A percentile compares a stretch with the other conserved stretches of the same genome.
phyloP scores from a whole-genome alignment of 768 basidiomycete genomes.

The Rhizopogon roseolus region DNA sequence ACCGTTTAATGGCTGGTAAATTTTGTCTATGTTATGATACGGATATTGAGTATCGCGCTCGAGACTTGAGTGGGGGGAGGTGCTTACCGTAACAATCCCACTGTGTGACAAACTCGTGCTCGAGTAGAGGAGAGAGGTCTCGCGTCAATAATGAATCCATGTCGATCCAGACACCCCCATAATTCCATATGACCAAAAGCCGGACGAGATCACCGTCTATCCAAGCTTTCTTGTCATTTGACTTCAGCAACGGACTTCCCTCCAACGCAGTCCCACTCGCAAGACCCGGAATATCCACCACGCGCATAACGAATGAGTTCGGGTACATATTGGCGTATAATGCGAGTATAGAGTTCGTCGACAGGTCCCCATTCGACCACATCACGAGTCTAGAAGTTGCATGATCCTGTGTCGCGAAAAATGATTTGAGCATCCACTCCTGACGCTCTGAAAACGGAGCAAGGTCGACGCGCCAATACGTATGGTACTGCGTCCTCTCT shows the following conservation, averaged over 20 bases:
- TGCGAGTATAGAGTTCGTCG: slow-evolving; percentile 49
- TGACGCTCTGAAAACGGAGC: slow-evolving; percentile 77
- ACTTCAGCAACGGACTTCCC: slow-evolving; percentile 53
- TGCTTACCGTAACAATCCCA: slow-evolving; percentile 95
- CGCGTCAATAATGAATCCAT: slow-evolving; percentile 94
- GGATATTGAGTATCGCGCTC: neutral
- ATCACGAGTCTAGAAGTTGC: slow-evolving; percentile 62
- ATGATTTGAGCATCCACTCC: slow-evolving; percentile 88
- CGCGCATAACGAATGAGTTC: slow-evolving; percentile 61
- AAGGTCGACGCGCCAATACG: slow-evolving; percentile 93
- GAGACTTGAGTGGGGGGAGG: neutral
- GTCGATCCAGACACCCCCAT: slow-evolving; percentile 94
- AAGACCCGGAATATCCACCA: slow-evolving; percentile 62
- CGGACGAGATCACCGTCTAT: slow-evolving; percentile 92
- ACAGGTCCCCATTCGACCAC: slow-evolving; percentile 88
- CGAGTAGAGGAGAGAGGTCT: slow-evolving; percentile 79
- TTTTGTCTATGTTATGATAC: slow-evolving; percentile 47
- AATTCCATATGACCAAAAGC: slow-evolving; percentile 81
- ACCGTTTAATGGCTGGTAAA: slow-evolving; percentile 80
- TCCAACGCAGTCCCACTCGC: slow-evolving; percentile 77
- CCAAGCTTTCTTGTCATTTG: slow-evolving; percentile 81
- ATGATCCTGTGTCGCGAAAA: slow-evolving; percentile 87
- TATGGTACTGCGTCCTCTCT: slow-evolving; percentile 69
- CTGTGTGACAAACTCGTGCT: slow-evolving; percentile 96
- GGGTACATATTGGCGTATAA: slow-evolving; percentile 61